Conservation (phyloP, 192 early-diverging fungal genomes). For the Coemansia sp. region DNA sequence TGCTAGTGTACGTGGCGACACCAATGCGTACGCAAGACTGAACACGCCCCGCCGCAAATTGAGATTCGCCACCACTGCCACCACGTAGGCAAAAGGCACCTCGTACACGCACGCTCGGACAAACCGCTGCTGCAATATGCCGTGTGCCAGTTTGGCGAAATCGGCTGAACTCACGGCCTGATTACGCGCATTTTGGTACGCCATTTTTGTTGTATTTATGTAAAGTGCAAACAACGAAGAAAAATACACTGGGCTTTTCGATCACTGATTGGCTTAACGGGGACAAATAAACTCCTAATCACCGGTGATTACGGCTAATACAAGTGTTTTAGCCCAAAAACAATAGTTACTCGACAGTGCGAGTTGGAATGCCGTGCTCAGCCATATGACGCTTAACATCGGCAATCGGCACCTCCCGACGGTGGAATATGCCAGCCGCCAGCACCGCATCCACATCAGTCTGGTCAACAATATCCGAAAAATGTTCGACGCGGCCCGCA, state of each 20-base stretch:
- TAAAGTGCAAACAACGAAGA: too few relatives aligned
- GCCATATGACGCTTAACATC: slow-evolving; percentile 77
- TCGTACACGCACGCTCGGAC: slow-evolving; percentile 48
- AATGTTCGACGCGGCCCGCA: slow-evolving; percentile 85
- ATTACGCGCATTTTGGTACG: slow-evolving; percentile 32
- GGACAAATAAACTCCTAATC: not conserved
- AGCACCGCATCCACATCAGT: slow-evolving; percentile 93
- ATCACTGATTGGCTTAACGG: not conserved
- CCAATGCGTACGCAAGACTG: slow-evolving; percentile 20
- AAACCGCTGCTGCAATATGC: slow-evolving; percentile 36
- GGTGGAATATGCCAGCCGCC: slow-evolving; percentile 98
- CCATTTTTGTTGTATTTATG: slow-evolving; percentile 8
- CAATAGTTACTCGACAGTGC: not conserved
- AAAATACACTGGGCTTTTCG: not conserved
- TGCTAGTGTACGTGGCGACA: slow-evolving; percentile 35
- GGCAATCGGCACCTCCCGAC: slow-evolving; percentile 87
- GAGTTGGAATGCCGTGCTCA: slow-evolving; percentile 55
- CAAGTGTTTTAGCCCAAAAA: too few relatives aligned
- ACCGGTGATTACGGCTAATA: not conserved
- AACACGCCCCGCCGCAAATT: slow-evolving; percentile 25
- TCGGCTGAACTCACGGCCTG: slow-evolving; percentile 39
- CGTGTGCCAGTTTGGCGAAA: slow-evolving; percentile 45
- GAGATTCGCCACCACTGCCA: slow-evolving; percentile 33
- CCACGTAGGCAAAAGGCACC: slow-evolving; percentile 35
- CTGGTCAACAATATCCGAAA: slow-evolving; percentile 80